These are phyloP conservation scores for Xanthoceras sorbifolium DNA, from an alignment of 345 rosid species.

Conservation along the genomic window DNA sequence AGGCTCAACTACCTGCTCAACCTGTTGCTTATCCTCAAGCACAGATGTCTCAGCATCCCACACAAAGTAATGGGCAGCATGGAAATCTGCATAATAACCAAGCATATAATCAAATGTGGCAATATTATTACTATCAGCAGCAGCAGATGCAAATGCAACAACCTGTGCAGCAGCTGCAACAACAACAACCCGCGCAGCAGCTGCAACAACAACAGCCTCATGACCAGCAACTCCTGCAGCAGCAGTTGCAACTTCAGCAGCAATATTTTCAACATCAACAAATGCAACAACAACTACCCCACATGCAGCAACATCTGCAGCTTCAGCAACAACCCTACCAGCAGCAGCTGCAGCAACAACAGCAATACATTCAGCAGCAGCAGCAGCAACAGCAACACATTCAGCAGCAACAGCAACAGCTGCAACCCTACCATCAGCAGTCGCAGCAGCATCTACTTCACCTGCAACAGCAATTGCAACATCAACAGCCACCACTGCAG, in stretches of 20 bases:
- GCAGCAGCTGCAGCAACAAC: conserved; percentile 14
- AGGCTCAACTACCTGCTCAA: conserved; percentile 37
- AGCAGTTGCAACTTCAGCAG: conserved; percentile 42
- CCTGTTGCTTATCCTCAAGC: conserved; percentile 43
- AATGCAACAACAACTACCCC: conserved; percentile 32
- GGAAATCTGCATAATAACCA: conserved; percentile 47
- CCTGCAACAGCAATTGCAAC: conserved; percentile 36
- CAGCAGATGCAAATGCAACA: conserved; percentile 40
- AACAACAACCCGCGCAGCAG: conserved; percentile 18
- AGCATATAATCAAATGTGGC: conserved; percentile 79
- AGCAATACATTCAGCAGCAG: conserved; percentile 11
- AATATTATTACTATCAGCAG: conserved; percentile 69
- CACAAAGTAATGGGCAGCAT: conserved; percentile 49
- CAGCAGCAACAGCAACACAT: conserved; percentile 18
- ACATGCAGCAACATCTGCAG: conserved; percentile 34
- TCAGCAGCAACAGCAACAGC: conserved; percentile 27
- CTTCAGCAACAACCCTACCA: conserved; percentile 33
- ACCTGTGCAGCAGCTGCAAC: conserved; percentile 31
- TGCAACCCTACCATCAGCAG: conserved; percentile 21
- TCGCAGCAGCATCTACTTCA: conserved; percentile 34
- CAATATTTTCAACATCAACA: conserved; percentile 31
- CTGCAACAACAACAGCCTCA: conserved; percentile 36
- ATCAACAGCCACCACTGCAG: conserved; percentile 38
- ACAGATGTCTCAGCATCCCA: conserved; percentile 44
- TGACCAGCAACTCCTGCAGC: conserved; percentile 28